A percentile compares a stretch with the other conserved stretches of the same genome.
phyloP scores from a whole-genome alignment of 495 filamentous ascomycete species.

The Xeromyces bisporus region DNA sequence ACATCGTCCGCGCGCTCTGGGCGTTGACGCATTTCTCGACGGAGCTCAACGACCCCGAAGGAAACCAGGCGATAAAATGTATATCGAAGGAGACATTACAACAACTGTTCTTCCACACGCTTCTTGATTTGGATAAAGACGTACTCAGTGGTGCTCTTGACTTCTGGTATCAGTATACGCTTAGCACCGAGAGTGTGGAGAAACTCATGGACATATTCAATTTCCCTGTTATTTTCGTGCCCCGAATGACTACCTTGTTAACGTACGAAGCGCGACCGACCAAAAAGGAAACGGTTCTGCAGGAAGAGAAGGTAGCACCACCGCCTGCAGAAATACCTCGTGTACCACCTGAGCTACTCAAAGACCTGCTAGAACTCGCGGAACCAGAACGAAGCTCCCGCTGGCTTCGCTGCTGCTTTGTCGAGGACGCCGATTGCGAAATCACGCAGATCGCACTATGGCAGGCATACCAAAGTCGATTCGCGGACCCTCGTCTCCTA shows the following conservation, averaged over 20 bases:
- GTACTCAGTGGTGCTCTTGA: constrained; percentile 73
- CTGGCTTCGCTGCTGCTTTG: constrained; percentile 55
- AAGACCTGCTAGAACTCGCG: constrained; percentile 51
- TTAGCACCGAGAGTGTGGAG: constrained; percentile 70
- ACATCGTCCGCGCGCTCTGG: constrained; percentile 67
- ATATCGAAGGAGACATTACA: constrained; percentile 49
- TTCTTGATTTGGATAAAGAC: constrained; percentile 77
- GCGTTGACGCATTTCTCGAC: constrained; percentile 79
- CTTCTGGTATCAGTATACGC: constrained; percentile 90
- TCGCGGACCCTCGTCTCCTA: constrained; percentile 33
- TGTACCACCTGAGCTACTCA: constrained; percentile 59
- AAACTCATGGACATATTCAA: constrained; percentile 43
- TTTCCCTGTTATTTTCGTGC: constrained; percentile 46
- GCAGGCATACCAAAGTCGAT: constrained; percentile 87
- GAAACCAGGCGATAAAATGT: constrained; percentile 49
- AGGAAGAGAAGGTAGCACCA: constrained; percentile 30
- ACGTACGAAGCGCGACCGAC: constrained; percentile 40
- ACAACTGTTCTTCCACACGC: constrained; percentile 58
- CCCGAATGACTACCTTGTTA: constrained; percentile 60
- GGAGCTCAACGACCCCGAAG: constrained; percentile 49
- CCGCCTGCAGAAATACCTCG: constrained; percentile 48
- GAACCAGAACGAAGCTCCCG: constrained; percentile 79
- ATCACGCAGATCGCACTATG: constrained; percentile 95
- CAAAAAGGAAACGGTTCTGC: constrained; percentile 25
- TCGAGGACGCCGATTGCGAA: constrained; percentile 64